Conservation (phyloP, 106 monocot species). For the Iris macrosiphon region DNA sequence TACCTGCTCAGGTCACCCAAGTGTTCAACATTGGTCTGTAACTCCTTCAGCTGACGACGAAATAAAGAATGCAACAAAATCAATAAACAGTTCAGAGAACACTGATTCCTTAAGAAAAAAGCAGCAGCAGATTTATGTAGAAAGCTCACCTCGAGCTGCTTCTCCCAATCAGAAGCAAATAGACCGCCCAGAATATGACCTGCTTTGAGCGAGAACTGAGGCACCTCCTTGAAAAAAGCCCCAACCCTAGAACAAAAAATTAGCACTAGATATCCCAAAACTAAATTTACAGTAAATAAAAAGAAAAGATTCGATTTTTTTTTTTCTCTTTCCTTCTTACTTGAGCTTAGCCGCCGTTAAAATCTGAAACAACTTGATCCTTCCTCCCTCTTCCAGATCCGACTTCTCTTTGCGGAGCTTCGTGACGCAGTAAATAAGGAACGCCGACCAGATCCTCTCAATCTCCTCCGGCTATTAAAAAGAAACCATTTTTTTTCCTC, state of each 20-base stretch:
- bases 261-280: too few species aligned
- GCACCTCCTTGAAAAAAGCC: conserved; percentile 79
- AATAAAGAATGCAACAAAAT: conserved; percentile 2
- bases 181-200: conserved; percentile 29
- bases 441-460: conserved; percentile 60
- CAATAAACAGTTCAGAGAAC: not conserved
- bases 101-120: not conserved
- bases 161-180: conserved; percentile 81
- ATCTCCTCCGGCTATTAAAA: conserved; percentile 55
- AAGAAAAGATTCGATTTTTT: too few species aligned
- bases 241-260: too few species aligned
- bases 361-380: conserved; percentile 53
- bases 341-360: conserved; percentile 52
- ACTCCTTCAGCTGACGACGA: conserved; percentile 50
- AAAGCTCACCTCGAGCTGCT: conserved; percentile 54
- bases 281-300: too few species aligned
- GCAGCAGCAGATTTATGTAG: not conserved
- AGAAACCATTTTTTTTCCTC: not conserved
- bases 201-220: conserved; percentile 59
- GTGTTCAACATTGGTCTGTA: conserved; percentile 58
- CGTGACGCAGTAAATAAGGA: conserved; percentile 64
- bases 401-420: conserved; percentile 34
- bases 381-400: conserved; percentile 22
- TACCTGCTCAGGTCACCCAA: conserved; percentile 69
- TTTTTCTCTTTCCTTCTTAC: conserved; percentile 21